Evolutionary conservation across 768 basidiomycete genomes (phyloP).

Genomic region (Kwoniella sp.): DNA sequence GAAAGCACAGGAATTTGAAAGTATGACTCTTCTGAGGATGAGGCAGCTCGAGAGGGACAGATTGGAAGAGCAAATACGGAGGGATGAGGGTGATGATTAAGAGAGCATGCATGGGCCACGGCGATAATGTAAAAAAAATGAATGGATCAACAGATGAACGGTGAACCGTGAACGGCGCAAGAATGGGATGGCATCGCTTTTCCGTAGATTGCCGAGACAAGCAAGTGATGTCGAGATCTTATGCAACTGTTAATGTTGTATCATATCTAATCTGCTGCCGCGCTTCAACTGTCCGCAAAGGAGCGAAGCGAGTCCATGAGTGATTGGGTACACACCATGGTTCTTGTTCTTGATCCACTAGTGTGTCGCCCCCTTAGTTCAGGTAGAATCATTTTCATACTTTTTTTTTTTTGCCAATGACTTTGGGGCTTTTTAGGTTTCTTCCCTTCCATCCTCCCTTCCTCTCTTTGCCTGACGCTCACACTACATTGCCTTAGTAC

Average conservation of each 20-base stretch:
- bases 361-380: too few species aligned
- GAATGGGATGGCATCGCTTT: too few species aligned
- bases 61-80: constrained; percentile 46
- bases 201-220: too few species aligned
- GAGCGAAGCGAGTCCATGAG: too few species aligned
- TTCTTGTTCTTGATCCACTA: too few species aligned
- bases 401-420: constrained; percentile 2
- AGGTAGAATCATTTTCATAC: constrained; percentile 8
- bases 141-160: too few species aligned
- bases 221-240: too few species aligned
- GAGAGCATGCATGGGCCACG: not conserved
- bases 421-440: too few species aligned
- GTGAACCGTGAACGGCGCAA: too few species aligned
- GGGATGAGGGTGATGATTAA: constrained; percentile 43
- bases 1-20: constrained; percentile 44
- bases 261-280: not conserved
- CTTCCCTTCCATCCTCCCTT: not conserved
- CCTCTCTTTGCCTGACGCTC: not conserved
- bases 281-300: too few species aligned
- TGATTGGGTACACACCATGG: too few species aligned
- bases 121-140: too few species aligned
- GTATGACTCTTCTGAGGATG: constrained; percentile 53
- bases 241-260: not conserved
- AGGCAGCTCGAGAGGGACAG: constrained; percentile 49
- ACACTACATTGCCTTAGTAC: not conserved